Percentiles rank a stretch among this genome's conserved stretches.
phyloP scores from a whole-genome alignment of 2,329 filamentous ascomycete genomes.

The Dichotomopilus funicola region DNA sequence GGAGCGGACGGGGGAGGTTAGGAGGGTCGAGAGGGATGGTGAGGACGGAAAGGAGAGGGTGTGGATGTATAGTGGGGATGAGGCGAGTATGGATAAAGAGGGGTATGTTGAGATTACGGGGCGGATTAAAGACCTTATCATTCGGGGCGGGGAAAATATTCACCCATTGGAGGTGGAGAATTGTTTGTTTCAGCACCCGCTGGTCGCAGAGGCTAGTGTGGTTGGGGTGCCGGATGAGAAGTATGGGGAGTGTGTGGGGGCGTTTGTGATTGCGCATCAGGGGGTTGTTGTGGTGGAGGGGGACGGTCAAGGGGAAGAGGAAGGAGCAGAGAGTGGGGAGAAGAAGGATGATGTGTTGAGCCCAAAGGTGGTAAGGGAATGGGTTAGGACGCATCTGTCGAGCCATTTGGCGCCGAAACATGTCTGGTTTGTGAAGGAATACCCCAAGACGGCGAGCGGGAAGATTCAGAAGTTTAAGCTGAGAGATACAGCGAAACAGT shows the following conservation, averaged over 20 bases:
- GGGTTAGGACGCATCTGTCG: conserved; percentile 63
- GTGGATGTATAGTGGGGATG: conserved; percentile 93
- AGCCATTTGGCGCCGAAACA: conserved; percentile 80
- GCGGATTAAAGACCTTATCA: conserved; percentile 91
- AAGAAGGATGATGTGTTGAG: conserved; percentile 35
- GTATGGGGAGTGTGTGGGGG: conserved; percentile 82
- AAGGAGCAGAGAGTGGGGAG: conserved; percentile 22
- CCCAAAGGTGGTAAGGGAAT: conserved; percentile 56
- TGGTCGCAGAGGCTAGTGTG: conserved; percentile 69
- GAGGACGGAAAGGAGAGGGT: conserved; percentile 39
- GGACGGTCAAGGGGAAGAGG: conserved; percentile 25
- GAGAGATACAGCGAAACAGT: conserved; percentile 52
- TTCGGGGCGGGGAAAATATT: conserved; percentile 91
- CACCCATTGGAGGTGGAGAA: conserved; percentile 91
- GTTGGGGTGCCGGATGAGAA: conserved; percentile 75
- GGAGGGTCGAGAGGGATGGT: conserved; percentile 34
- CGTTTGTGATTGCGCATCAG: conserved; percentile 61
- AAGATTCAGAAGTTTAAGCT: conserved; percentile 96
- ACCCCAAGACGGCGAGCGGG: conserved; percentile 90
- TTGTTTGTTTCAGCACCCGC: conserved; percentile 66
- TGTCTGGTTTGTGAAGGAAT: conserved; percentile 80
- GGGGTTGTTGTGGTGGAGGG: conserved; percentile 29
- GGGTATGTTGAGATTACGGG: conserved; percentile 88
- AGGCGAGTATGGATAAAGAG: conserved; percentile 74
- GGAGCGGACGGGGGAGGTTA: conserved; percentile 60